Conservation (phyloP, 441 rosid species). For the Gossypium gossypioides region DNA sequence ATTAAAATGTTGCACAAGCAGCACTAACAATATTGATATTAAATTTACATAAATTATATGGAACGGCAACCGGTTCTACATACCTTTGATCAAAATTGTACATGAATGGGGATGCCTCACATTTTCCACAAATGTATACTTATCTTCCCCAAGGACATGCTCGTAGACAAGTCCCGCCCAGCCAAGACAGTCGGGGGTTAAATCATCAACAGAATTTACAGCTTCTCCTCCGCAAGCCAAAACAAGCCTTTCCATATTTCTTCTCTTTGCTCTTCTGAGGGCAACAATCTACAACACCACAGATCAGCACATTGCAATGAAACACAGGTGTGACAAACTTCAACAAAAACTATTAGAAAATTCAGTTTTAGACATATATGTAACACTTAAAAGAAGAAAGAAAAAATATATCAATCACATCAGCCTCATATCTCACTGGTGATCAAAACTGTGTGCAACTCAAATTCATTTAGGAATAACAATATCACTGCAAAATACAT, state of each 20-base stretch:
- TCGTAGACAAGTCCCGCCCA: slow-evolving; percentile 97
- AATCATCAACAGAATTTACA: slow-evolving; percentile 76
- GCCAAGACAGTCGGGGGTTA: slow-evolving; percentile 21
- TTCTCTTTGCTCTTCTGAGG: slow-evolving; percentile 89
- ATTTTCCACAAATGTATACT: slow-evolving; percentile 87
- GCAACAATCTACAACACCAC: slow-evolving; percentile 61
- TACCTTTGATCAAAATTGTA: slow-evolving; percentile 86
- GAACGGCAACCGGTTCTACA: background rate
- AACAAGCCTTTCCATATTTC: slow-evolving; percentile 93
- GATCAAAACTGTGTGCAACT: background rate
- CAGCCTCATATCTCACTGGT: background rate
- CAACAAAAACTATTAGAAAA: background rate
- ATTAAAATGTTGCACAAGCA: background rate
- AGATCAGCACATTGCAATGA: background rate
- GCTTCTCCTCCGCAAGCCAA: slow-evolving; percentile 98
- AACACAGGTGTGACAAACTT: background rate
- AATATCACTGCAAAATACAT: background rate
- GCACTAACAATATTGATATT: background rate
- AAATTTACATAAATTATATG: background rate
- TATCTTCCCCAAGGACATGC: slow-evolving; percentile 86
- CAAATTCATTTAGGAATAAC: background rate
- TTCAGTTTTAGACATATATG: background rate
- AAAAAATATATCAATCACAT: background rate
- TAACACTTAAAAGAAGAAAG: background rate
- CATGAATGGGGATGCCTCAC: slow-evolving; percentile 85